These are phyloP conservation scores for Karstenula rhodostoma DNA, from an alignment of 2,329 filamentous ascomycete species.

Conservation along the genomic window DNA sequence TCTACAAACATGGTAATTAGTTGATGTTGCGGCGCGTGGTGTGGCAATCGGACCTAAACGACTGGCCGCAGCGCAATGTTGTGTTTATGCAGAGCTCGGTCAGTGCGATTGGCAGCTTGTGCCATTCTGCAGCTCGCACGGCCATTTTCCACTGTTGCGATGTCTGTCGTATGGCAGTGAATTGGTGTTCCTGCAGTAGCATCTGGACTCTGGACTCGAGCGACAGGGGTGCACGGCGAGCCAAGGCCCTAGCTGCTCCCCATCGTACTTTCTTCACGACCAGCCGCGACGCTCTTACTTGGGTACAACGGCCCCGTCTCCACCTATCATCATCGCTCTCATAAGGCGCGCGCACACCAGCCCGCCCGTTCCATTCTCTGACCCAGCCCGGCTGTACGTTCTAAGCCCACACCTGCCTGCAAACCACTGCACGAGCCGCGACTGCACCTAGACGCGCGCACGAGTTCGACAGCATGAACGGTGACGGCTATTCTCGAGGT, in stretches of 20 bases:
- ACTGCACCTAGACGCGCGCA: constrained; percentile 22
- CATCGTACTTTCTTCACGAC: constrained; percentile 14
- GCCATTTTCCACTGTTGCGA: constrained; percentile 43
- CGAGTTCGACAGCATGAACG: constrained; percentile 72
- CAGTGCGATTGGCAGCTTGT: constrained; percentile 81
- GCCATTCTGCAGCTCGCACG: constrained; percentile 76
- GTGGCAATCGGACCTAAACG: constrained; percentile 69
- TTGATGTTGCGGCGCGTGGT: background rate
- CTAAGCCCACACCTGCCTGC: constrained; percentile 2
- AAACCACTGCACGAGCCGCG: constrained; percentile 12
- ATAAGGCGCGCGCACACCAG: background rate
- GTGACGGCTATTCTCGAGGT: constrained; percentile 84
- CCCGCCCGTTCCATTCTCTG: background rate
- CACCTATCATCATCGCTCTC: constrained; percentile 4
- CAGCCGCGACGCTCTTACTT: background rate
- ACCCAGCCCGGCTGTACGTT: constrained; percentile 4
- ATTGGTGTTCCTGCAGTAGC: background rate
- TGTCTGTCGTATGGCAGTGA: background rate
- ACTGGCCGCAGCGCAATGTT: constrained; percentile 92
- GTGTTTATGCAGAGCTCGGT: constrained; percentile 94
- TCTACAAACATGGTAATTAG: constrained; percentile 53
- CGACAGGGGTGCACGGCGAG: constrained; percentile 1
- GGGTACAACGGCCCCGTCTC: background rate
- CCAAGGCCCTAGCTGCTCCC: constrained; percentile 9
- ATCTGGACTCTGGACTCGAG: background rate